A percentile compares a stretch with the other conserved stretches of the same genome.
phyloP scores from a whole-genome alignment of 192 early-diverging fungal species.

The Linnemannia exigua region DNA sequence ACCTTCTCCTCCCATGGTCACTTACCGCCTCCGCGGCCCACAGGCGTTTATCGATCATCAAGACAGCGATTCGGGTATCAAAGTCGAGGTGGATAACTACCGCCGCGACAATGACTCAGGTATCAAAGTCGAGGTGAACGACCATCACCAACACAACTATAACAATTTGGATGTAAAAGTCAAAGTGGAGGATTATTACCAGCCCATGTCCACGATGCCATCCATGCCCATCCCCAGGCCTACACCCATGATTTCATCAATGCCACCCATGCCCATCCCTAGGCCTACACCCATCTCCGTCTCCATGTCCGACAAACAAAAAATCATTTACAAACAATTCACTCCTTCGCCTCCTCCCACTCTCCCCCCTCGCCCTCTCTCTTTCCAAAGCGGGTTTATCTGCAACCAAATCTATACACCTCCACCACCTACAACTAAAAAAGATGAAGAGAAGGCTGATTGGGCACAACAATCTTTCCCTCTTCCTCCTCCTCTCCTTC shows the following conservation, averaged over 20 bases:
- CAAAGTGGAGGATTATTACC: background rate
- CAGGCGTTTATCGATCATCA: background rate
- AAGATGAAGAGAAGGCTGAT: background rate
- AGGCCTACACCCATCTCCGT: too few species aligned
- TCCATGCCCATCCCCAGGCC: background rate
- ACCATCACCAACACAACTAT: background rate
- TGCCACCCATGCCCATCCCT: background rate
- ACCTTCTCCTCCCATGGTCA: background rate
- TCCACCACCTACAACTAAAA: background rate
- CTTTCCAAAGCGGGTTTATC: background rate
- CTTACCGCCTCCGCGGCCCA: background rate
- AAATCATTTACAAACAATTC: background rate
- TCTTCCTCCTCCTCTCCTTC: background rate
- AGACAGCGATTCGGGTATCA: too few species aligned
- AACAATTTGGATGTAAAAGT: background rate
- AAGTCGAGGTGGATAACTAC: too few species aligned
- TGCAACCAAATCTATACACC: background rate
- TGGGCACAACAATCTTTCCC: background rate
- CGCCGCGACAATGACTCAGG: background rate
- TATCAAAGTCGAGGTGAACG: constrained; percentile 1
- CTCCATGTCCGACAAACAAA: background rate
- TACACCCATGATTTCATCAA: too few species aligned
- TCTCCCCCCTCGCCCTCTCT: background rate
- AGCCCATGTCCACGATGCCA: background rate
- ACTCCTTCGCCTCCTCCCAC: background rate